phyloP scores from a whole-genome alignment of 306 rosid species.

The Fragaria vesca region DNA sequence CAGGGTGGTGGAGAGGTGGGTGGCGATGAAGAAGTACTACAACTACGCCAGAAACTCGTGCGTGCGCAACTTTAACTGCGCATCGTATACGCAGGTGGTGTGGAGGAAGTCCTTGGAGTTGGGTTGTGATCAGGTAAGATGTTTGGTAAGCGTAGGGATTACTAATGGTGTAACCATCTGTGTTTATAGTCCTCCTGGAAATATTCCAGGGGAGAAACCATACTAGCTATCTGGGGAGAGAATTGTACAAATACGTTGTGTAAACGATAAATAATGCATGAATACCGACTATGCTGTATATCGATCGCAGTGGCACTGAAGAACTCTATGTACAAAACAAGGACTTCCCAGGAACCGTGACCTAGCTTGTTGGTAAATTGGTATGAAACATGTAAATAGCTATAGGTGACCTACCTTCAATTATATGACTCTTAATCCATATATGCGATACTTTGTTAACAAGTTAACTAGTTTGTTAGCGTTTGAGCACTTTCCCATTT shows the following conservation, averaged over 20 bases:
- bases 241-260: neutral
- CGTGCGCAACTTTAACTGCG: constrained; percentile 36
- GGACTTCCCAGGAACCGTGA: too few species aligned
- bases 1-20: constrained; percentile 59
- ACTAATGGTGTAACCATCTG: constrained; percentile 46
- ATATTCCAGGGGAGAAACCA: constrained; percentile 48
- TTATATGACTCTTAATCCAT: too few species aligned
- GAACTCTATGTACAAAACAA: too few species aligned
- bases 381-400: too few species aligned
- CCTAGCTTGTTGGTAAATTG: too few species aligned
- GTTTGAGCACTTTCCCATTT: too few species aligned
- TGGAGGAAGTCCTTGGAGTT: constrained; percentile 55
- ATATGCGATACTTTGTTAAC: too few species aligned
- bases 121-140: constrained; percentile 58
- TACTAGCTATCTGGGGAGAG: constrained; percentile 22
- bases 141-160: constrained; percentile 1
- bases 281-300: too few species aligned
- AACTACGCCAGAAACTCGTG: constrained; percentile 48
- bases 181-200: constrained; percentile 66
- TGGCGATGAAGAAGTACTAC: constrained; percentile 53
- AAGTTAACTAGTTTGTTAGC: too few species aligned
- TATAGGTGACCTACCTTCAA: too few species aligned
- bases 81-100: constrained; percentile 68
- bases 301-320: too few species aligned
- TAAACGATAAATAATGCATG: neutral